Percentiles rank a stretch among this genome's conserved stretches.
Evolutionary conservation across 306 rosid genomes (phyloP).

Genomic region (Inga laurina): DNA sequence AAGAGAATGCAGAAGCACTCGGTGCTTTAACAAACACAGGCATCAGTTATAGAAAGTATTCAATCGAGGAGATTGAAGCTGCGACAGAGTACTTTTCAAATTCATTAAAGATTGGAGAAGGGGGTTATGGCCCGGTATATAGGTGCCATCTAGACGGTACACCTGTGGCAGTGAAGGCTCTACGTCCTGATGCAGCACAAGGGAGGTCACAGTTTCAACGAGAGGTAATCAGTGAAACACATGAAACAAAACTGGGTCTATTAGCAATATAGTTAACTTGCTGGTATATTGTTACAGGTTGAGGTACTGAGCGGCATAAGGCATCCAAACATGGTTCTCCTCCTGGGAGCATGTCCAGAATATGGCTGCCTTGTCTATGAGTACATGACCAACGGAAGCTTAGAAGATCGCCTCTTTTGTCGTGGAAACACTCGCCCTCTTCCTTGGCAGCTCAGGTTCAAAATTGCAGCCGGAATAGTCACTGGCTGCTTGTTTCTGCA

Average conservation of each 20-base stretch:
- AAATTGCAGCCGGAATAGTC: constrained; percentile 45
- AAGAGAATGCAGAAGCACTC: neutral
- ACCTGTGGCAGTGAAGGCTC: neutral
- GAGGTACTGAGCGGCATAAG: constrained; percentile 50
- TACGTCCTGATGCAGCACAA: neutral
- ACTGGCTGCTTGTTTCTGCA: constrained; percentile 49
- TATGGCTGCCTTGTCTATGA: constrained; percentile 54
- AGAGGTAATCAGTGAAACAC: neutral
- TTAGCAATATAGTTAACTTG: neutral
- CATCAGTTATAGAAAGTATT: neutral
- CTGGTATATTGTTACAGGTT: constrained; percentile 31
- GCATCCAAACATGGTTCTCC: constrained; percentile 53
- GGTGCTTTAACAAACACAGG: neutral
- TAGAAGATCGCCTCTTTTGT: constrained; percentile 42
- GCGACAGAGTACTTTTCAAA: neutral
- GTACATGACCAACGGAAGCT: constrained; percentile 45
- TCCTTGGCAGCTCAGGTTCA: constrained; percentile 54
- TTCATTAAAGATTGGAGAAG: neutral
- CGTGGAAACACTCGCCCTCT: constrained; percentile 32
- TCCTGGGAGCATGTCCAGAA: constrained; percentile 35
- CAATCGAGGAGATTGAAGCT: neutral
- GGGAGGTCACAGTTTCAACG: neutral
- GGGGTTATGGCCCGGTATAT: neutral
- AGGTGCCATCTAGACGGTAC: neutral
- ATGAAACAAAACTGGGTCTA: neutral